Percentiles rank a stretch among this genome's conserved stretches.
Conservation (phyloP, 2,329 filamentous ascomycete species). For the Ilyonectria destructans region DNA sequence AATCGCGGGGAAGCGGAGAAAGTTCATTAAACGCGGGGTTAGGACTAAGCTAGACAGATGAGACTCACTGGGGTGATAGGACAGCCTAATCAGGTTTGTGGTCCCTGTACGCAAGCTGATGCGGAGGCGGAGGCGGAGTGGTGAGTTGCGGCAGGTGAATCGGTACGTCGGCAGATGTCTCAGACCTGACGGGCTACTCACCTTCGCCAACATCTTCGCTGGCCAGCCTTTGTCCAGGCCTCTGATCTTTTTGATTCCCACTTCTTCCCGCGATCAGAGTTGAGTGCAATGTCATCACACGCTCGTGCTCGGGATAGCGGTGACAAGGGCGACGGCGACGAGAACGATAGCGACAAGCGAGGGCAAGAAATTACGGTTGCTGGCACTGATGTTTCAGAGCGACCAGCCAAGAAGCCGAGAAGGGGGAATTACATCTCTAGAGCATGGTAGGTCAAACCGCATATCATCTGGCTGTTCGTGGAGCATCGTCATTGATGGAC, state of each 20-base stretch:
- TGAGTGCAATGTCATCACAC: not conserved
- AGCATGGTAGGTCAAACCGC: not conserved
- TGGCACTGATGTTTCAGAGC: constrained; percentile 4
- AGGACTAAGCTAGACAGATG: no score
- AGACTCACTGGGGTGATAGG: no score
- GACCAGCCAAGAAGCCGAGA: not conserved
- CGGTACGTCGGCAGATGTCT: no score
- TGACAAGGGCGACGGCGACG: not conserved
- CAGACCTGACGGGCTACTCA: not conserved
- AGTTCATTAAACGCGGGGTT: no score
- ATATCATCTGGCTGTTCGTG: not conserved
- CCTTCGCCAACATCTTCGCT: not conserved
- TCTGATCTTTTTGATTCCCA: not conserved
- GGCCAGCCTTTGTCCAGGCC: not conserved
- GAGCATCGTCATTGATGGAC: not conserved
- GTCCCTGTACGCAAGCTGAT: no score
- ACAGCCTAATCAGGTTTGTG: no score
- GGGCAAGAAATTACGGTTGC: not conserved
- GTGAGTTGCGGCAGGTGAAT: no score
- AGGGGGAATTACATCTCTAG: constrained; percentile 1
- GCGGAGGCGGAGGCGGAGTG: no score
- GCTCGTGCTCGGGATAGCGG: not conserved
- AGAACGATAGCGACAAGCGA: constrained; percentile 16
- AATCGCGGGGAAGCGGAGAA: constrained; percentile 6
- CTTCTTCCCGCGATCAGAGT: not conserved